These are phyloP conservation scores for Phaeosphaeria sp. DNA, from an alignment of 2,329 filamentous ascomycete species.

Conservation along the genomic window DNA sequence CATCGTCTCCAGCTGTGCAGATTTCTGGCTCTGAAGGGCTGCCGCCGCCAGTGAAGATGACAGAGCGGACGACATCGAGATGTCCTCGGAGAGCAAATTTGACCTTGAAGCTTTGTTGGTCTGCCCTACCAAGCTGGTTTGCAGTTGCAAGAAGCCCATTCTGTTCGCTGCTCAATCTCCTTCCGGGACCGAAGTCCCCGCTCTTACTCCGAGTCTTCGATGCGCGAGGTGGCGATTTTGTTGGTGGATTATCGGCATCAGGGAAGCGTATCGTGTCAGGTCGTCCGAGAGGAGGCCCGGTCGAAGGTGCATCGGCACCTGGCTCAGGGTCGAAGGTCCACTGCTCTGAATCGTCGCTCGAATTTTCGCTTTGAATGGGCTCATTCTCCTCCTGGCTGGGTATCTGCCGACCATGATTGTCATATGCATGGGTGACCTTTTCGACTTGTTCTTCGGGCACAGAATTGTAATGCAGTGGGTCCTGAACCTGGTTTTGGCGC, in stretches of 20 bases:
- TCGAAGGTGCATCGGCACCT: constrained; percentile 63
- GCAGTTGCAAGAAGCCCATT: constrained; percentile 63
- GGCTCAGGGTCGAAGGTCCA: constrained; percentile 90
- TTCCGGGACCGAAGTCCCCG: constrained; percentile 58
- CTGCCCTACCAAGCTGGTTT: constrained; percentile 58
- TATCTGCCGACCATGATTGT: constrained; percentile 63
- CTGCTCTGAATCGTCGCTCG: constrained; percentile 67
- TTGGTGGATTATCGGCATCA: constrained; percentile 74
- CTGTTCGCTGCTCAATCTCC: constrained; percentile 66
- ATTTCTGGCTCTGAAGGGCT: constrained; percentile 96
- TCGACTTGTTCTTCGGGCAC: constrained; percentile 63
- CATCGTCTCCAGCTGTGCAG: constrained; percentile 94
- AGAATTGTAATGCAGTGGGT: constrained; percentile 48
- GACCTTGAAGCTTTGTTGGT: constrained; percentile 85
- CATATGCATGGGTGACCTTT: constrained; percentile 64
- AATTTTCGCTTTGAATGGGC: constrained; percentile 44
- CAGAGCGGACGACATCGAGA: constrained; percentile 88
- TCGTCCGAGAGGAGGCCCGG: constrained; percentile 63
- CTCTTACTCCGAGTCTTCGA: constrained; percentile 76
- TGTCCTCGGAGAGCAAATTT: constrained; percentile 91
- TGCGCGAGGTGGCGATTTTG: constrained; percentile 77
- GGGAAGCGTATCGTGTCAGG: constrained; percentile 91
- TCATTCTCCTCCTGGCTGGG: constrained; percentile 51
- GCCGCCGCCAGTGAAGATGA: constrained; percentile 96
- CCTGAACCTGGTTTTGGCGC: constrained; percentile 38